These are phyloP conservation scores for Thinopyrum elongatum DNA, from an alignment of 176 grass and related monocot species.

Conservation along the genomic window DNA sequence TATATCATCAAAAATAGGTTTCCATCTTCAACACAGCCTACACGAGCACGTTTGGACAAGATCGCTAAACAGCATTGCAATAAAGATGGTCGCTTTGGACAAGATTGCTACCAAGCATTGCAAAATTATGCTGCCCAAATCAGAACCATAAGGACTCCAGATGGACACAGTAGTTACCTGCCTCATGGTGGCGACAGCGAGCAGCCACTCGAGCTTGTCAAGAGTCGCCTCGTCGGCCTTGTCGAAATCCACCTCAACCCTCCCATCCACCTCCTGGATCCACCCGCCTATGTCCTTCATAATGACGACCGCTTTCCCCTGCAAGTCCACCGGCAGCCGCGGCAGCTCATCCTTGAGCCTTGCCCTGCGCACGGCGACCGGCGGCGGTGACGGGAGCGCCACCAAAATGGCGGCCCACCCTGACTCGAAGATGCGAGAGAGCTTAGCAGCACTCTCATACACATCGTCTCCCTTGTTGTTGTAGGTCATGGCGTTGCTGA, in stretches of 20 bases:
- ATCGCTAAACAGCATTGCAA: not conserved
- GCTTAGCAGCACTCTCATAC: slow-evolving; percentile 41
- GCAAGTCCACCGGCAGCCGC: slow-evolving; percentile 17
- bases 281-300: slow-evolving; percentile 37
- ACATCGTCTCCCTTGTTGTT: slow-evolving; percentile 48
- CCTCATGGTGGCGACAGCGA: not conserved
- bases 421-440: slow-evolving; percentile 42
- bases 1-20: not conserved
- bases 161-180: slow-evolving; percentile 23
- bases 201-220: slow-evolving; percentile 43
- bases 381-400: not conserved
- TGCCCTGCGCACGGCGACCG: slow-evolving; percentile 7
- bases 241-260: slow-evolving; percentile 50
- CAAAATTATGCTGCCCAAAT: not conserved
- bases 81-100: slow-evolving; percentile 5
- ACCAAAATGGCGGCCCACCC: slow-evolving; percentile 23
- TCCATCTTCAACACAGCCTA: not conserved
- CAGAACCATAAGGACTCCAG: not conserved
- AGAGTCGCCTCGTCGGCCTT: slow-evolving; percentile 39
- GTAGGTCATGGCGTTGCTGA: slow-evolving; percentile 63
- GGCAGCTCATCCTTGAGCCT: slow-evolving; percentile 12
- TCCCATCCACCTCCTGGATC: slow-evolving; percentile 29
- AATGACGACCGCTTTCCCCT: slow-evolving; percentile 24
- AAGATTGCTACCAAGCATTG: not conserved
- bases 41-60: not conserved